Percentiles rank a stretch among this genome's conserved stretches.
phyloP scores from a whole-genome alignment of 2,329 filamentous ascomycete species.

The Hypoxylon sp. region DNA sequence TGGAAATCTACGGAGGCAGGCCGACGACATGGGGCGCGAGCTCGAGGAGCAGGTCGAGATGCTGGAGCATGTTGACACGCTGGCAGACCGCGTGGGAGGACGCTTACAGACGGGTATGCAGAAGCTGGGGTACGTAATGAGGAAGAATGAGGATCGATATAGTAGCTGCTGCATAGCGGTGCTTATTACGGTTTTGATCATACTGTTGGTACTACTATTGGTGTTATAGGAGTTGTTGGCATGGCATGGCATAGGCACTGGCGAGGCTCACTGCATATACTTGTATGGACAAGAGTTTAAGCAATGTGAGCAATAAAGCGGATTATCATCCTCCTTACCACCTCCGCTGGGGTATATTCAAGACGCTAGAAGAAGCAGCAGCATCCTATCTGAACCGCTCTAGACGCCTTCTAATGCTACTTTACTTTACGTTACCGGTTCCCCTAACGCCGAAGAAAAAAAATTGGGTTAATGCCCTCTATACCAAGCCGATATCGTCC shows the following conservation, averaged over 20 bases:
- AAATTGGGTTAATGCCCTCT: slow-evolving; percentile 22
- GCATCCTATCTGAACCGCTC: slow-evolving; percentile 32
- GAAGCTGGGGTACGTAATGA: slow-evolving; percentile 86
- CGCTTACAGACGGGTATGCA: slow-evolving; percentile 88
- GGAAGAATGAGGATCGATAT: slow-evolving; percentile 87
- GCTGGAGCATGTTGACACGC: slow-evolving; percentile 85
- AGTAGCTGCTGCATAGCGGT: slow-evolving; percentile 93
- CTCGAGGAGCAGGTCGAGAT: slow-evolving; percentile 94
- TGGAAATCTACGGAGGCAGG: slow-evolving; percentile 89
- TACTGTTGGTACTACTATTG: slow-evolving; percentile 85
- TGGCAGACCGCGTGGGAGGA: slow-evolving; percentile 89
- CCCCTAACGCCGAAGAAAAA: slow-evolving; percentile 33
- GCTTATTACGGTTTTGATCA: slow-evolving; percentile 88
- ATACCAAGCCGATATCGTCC: slow-evolving; percentile 30
- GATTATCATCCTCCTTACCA: slow-evolving; percentile 19
- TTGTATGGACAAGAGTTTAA: slow-evolving; percentile 13
- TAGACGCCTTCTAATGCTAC: slow-evolving; percentile 46
- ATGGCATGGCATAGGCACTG: slow-evolving; percentile 7
- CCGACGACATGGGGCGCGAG: slow-evolving; percentile 95
- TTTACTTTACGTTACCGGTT: slow-evolving; percentile 35
- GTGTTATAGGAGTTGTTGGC: slow-evolving; percentile 62
- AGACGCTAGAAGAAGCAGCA: slow-evolving; percentile 22
- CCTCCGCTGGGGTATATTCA: slow-evolving; percentile 40
- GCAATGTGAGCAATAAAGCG: slow-evolving; percentile 31
- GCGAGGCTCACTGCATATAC: slow-evolving; percentile 23